Conservation (phyloP, 352 stramenopile genomes). For the Globisporangium barbulae region DNA sequence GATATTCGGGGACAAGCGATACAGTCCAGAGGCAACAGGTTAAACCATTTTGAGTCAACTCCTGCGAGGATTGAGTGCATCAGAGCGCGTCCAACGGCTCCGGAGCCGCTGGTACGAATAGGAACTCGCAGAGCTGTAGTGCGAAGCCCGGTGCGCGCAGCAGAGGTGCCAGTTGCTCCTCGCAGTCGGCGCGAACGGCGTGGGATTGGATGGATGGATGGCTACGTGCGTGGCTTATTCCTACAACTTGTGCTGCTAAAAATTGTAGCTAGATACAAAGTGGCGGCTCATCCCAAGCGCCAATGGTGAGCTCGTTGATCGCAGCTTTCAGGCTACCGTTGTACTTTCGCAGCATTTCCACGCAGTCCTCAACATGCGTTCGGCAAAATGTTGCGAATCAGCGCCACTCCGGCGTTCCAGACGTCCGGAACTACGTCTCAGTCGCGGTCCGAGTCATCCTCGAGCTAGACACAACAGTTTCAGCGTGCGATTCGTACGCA, state of each 20-base stretch:
- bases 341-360: constrained; percentile 47
- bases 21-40: constrained; percentile 66
- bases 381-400: constrained; percentile 52
- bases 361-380: constrained; percentile 40
- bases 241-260: too few relatives aligned
- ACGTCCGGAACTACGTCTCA: constrained; percentile 39
- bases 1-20: constrained; percentile 67
- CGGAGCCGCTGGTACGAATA: constrained; percentile 38
- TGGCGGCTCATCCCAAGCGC: too few relatives aligned
- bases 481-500: constrained; percentile 52
- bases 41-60: constrained; percentile 82
- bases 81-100: constrained; percentile 35
- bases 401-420: constrained; percentile 41
- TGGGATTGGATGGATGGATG: constrained; percentile 4
- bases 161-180: constrained; percentile 61
- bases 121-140: constrained; percentile 66
- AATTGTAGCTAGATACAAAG: too few relatives aligned
- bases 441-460: constrained; percentile 26
- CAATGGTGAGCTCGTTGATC: constrained; percentile 59
- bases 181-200: constrained; percentile 52
- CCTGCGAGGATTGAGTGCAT: too few relatives aligned
- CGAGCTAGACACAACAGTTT: constrained; percentile 40
- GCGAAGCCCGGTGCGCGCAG: constrained; percentile 63
- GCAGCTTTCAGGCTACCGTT: constrained; percentile 55
- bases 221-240: too few relatives aligned